A percentile compares a stretch with the other conserved stretches of the same genome.
phyloP scores from a whole-genome alignment of 306 rosid genomes.

The Oemleria cerasiformis region DNA sequence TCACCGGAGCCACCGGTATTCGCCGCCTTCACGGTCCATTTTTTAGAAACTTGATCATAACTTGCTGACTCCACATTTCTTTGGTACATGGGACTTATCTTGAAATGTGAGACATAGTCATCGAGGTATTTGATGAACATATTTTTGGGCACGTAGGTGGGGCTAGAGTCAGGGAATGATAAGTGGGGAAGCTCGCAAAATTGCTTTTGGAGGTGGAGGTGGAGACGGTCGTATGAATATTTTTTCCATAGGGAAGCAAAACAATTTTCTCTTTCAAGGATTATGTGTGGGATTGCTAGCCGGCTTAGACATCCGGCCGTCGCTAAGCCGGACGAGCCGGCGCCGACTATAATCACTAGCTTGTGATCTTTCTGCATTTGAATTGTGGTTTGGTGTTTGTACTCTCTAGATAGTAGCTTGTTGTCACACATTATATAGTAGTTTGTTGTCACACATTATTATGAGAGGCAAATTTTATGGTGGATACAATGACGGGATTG shows the following conservation, averaged over 20 bases:
- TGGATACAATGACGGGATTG: too few species aligned
- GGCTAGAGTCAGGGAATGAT: constrained; percentile 43
- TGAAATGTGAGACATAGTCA: constrained; percentile 43
- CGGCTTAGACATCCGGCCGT: constrained; percentile 40
- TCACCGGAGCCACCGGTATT: constrained; percentile 13
- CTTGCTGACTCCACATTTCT: constrained; percentile 43
- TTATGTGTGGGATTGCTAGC: constrained; percentile 37
- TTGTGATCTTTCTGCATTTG: constrained; percentile 12
- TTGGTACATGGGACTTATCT: constrained; percentile 41
- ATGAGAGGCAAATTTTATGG: too few species aligned
- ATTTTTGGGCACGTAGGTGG: constrained; percentile 44
- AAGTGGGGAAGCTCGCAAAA: constrained; percentile 45
- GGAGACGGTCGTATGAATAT: constrained; percentile 58
- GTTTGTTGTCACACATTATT: too few species aligned
- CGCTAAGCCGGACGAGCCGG: constrained; percentile 63
- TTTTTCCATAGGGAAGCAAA: constrained; percentile 63
- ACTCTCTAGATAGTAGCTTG: not conserved
- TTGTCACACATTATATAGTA: too few species aligned
- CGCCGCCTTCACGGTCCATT: constrained; percentile 49
- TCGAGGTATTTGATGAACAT: constrained; percentile 45
- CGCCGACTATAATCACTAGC: constrained; percentile 50
- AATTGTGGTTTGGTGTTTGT: not conserved
- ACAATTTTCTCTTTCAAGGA: constrained; percentile 63
- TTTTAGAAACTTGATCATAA: constrained; percentile 15
- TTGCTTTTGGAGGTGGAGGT: constrained; percentile 49